Base-by-base conservation (phyloP, 2,329 filamentous ascomycete species). In the Coniochaeta hoffmannii region DNA sequence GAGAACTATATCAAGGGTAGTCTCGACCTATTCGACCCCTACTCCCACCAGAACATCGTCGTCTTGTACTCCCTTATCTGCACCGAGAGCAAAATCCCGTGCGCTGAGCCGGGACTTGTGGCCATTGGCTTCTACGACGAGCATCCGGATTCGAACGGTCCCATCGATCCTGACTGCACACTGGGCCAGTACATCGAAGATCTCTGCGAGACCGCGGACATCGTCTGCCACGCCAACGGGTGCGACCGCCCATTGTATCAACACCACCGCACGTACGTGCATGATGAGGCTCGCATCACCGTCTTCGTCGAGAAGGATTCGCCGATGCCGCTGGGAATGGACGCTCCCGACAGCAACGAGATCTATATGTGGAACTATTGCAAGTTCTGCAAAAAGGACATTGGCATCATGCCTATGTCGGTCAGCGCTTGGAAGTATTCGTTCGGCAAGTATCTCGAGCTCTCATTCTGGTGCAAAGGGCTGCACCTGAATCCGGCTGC, bases 331-430 rank as follows among this genome's bases (percentile, higher is more conserved):
- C 78, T 86, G 46, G 79, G 83, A 34, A 84, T 87, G 61, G 74
- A 88, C 58, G 79, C 58, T 80, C 59, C 58, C 17, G 63, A 70
- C 82, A 68, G 71, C 41, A 73, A 75, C 44, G 88, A 86, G 2
- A 96, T 99, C 55, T 82, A 92, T 56, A 97, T 99, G 90, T 99
- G 95, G 95, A 97, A 90, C 61, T 90, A 88, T 63, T 99, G 94
- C 75, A 94, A 96, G 64, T 79, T 89, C 30, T 99, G 95, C 69
- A 87, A 89, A 53, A 90, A 90, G 61, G 92, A 97, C 67, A 96
- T 93, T 0, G 89, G 90, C 36, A 86, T 92, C 50, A 88, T 89
- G 61, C 86, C 87, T 31, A 97, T 99, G 90, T 97, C 93, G 1
- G 86, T 91, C 56, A 91, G 85, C 64, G 95, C 92, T 0, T 99